These are phyloP conservation scores for Chlorella variabilis DNA, from an alignment of 163 green algal species.

Conservation along the genomic window DNA sequence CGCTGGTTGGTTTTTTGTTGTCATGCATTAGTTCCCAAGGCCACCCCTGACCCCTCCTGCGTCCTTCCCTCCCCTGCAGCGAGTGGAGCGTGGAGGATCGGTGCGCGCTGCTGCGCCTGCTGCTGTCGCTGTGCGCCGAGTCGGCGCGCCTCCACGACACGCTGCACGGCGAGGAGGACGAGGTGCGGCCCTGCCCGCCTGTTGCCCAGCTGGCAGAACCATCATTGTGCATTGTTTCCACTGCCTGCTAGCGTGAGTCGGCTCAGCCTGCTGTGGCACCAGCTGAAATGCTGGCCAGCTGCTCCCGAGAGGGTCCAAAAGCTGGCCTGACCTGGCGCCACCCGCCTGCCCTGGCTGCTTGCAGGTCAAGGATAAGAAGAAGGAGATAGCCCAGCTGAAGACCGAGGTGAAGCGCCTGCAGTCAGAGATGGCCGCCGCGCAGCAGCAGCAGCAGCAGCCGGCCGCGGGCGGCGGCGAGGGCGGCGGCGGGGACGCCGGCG, in stretches of 20 bases:
- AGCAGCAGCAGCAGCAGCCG: constrained; percentile 1
- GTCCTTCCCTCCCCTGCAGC: not conserved
- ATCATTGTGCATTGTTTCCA: not conserved
- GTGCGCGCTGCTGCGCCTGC: constrained; percentile 33
- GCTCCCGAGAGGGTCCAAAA: no score
- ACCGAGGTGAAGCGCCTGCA: constrained; percentile 32
- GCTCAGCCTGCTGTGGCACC: no score
- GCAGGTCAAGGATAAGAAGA: constrained; percentile 24
- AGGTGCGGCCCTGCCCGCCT: not conserved
- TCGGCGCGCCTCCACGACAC: constrained; percentile 21
- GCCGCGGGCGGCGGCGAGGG: not conserved
- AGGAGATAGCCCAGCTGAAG: constrained; percentile 22
- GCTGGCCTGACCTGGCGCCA: no score
- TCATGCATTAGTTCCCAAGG: no score
- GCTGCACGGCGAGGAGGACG: constrained; percentile 39
- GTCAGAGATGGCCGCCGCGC: constrained; percentile 8
- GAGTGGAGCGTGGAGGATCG: constrained; percentile 32
- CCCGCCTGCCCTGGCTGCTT: no score
- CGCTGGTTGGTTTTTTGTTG: no score
- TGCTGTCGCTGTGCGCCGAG: constrained; percentile 35
- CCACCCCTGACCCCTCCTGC: no score
- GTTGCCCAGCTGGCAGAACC: not conserved
- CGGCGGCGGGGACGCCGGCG: not conserved
- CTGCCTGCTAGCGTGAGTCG: no score
- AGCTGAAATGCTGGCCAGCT: no score